These are phyloP conservation scores for Pichia sp. DNA, from an alignment of 1,139 yeast species.

Conservation along the genomic window DNA sequence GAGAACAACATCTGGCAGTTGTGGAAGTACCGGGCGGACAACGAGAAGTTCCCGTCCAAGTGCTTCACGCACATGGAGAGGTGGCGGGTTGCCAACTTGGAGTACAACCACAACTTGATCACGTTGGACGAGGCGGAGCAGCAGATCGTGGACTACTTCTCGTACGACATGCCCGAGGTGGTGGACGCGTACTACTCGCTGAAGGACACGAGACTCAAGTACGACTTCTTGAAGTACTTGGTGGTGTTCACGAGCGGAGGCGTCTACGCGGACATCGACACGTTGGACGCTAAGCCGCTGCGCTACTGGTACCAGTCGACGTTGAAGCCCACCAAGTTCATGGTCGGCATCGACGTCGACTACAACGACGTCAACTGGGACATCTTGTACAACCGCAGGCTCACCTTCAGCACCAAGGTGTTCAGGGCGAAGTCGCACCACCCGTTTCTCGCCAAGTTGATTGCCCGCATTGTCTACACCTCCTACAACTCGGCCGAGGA, in stretches of 20 bases:
- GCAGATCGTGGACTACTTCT: constrained; percentile 47
- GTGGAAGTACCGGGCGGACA: constrained; percentile 71
- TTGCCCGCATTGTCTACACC: constrained; percentile 28
- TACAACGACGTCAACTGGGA: constrained; percentile 68
- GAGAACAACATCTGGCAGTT: constrained; percentile 92
- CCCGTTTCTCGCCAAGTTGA: constrained; percentile 30
- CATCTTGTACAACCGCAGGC: constrained; percentile 56
- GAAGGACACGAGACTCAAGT: constrained; percentile 63
- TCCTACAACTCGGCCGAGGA: constrained; percentile 28
- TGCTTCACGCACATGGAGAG: constrained; percentile 39
- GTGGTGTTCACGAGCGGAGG: constrained; percentile 68
- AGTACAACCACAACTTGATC: constrained; percentile 57
- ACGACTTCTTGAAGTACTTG: constrained; percentile 68
- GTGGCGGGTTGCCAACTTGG: constrained; percentile 60
- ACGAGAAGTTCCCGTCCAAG: constrained; percentile 50
- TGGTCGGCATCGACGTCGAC: constrained; percentile 71
- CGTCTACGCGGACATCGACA: constrained; percentile 70
- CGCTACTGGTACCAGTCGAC: constrained; percentile 38
- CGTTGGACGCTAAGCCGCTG: constrained; percentile 48
- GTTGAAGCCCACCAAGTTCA: constrained; percentile 20
- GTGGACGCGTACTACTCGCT: constrained; percentile 54
- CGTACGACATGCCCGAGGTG: constrained; percentile 53
- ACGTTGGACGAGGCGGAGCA: constrained; percentile 58
- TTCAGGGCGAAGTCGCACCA: constrained; percentile 34
- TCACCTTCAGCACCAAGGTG: constrained; percentile 74